Base-by-base conservation (phyloP, 2,329 filamentous ascomycete genomes). In the Cladosporium sp. region DNA sequence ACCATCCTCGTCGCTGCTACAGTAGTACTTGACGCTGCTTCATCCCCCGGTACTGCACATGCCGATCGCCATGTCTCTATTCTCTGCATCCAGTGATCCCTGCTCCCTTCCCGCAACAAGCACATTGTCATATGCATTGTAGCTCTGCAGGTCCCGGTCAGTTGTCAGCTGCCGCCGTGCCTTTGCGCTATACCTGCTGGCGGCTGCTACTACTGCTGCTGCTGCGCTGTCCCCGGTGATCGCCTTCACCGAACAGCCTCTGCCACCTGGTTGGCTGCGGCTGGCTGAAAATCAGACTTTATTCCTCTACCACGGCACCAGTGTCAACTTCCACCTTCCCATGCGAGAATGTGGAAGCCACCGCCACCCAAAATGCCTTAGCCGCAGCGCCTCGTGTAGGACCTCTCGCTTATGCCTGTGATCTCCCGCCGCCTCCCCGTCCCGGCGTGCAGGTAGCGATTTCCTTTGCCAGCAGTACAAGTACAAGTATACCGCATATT, bases 291-390 rank as follows among this genome's bases (percentile, higher is more conserved):
- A 47, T 17, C 43, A 28, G 14, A 47, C 11, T 30, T 47, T 34
- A 34, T 40, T 56, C 22, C 34, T 42, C 11, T 19, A 12, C 54
- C 34, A 39, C 37, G 51, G 51, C 40, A 37, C 51, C 20, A n/a
- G 38, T 12, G 19, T 19, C 19, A 28, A 55, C 38, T 55, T 49
- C 19, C 54, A 39, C 54, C 40, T 47, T 43, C 30, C 54, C 54
- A 56, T 42, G 49, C 49, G 54, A 56, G 42, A 56, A 39, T 20
- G 50, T 25, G 30, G 4, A 34, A 47, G 22, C 43, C 19, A 45
- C 20, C 51, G 51, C 51, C 51, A 55, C 39, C 38, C 51, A 15
- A 55, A 17, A 12, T 3, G 4, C 28, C 22, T 47, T 47, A 19
- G 43, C n/a, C 14, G 28, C 47, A 22, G 47, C 30, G 8, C 34